Conservation (phyloP, 371 early-diverging fungal genomes). For the Mucor saturninus region DNA sequence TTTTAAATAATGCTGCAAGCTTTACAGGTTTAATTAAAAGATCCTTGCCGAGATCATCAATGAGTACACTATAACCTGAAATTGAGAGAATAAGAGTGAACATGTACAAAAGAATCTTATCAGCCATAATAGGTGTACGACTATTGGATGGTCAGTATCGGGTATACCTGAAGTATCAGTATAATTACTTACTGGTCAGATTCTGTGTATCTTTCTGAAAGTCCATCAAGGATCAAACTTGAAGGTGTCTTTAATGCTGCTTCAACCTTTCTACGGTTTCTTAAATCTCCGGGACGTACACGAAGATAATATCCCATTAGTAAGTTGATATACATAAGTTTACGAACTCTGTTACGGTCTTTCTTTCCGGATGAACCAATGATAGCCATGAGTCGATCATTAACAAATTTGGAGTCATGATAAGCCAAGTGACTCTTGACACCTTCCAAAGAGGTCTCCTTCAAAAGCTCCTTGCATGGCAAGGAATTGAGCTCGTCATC, state of each 20-base stretch:
- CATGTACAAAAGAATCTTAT: conserved; percentile 81
- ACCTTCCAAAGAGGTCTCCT: conserved; percentile 45
- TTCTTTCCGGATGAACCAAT: conserved; percentile 63
- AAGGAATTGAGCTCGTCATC: conserved; percentile 64
- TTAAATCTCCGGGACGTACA: conserved; percentile 52
- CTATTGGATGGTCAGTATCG: conserved; percentile 20
- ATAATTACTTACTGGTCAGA: conserved; percentile 43
- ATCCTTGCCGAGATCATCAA: conserved; percentile 67
- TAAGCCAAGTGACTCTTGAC: conserved; percentile 50
- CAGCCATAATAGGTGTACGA: conserved; percentile 71
- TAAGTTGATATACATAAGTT: conserved; percentile 73
- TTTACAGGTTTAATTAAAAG: conserved; percentile 61
- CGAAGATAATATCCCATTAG: conserved; percentile 71
- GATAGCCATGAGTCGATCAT: conserved; percentile 47
- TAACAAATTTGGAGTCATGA: conserved; percentile 55
- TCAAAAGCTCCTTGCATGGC: conserved; percentile 58
- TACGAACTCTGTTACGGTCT: conserved; percentile 61
- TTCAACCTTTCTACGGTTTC: conserved; percentile 56
- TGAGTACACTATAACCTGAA: conserved; percentile 70
- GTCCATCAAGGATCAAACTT: conserved; percentile 62
- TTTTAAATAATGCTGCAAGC: conserved; percentile 32
- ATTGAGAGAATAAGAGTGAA: conserved; percentile 72
- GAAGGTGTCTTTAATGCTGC: conserved; percentile 61
- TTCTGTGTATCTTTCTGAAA: conserved; percentile 74
- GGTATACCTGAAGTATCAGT: too few relatives aligned